Evolutionary conservation across 768 basidiomycete genomes (phyloP).

Genomic region (Suillus luteus): DNA sequence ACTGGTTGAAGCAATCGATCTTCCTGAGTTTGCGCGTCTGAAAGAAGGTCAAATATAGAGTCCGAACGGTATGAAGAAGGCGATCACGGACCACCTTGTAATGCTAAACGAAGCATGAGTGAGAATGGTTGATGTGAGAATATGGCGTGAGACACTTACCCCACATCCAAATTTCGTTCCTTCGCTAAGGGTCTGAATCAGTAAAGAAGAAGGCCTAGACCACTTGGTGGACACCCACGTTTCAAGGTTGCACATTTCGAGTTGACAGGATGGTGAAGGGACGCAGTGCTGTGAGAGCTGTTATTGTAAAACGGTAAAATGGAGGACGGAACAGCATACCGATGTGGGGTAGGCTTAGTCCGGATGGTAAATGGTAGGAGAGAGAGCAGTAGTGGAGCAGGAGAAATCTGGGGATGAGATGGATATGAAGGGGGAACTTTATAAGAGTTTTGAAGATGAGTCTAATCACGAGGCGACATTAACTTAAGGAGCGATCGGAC

Average conservation of each 20-base stretch:
- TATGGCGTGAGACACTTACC: slow-evolving; percentile 34
- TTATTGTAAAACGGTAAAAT: slow-evolving; percentile 11
- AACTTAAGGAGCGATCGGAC: slow-evolving; percentile 29
- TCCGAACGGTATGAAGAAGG: slow-evolving; percentile 38
- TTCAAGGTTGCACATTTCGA: slow-evolving; percentile 55
- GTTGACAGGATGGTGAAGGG: slow-evolving; percentile 15
- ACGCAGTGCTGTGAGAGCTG: slow-evolving; percentile 9
- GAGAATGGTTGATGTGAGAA: slow-evolving; percentile 4
- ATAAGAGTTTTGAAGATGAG: slow-evolving; percentile 28
- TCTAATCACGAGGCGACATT: slow-evolving; percentile 32
- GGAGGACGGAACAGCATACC: slow-evolving; percentile 21
- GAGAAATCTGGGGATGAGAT: slow-evolving; percentile 10
- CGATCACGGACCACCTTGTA: slow-evolving; percentile 64
- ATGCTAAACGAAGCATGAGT: slow-evolving; percentile 45
- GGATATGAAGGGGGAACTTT: slow-evolving; percentile 27
- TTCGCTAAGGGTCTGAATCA: slow-evolving; percentile 52
- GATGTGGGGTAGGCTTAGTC: slow-evolving; percentile 9
- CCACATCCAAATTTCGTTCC: slow-evolving; percentile 78
- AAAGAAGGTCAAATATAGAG: slow-evolving; percentile 16
- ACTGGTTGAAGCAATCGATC: slow-evolving; percentile 36
- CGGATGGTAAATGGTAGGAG: slow-evolving; percentile 15
- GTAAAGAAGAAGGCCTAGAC: slow-evolving; percentile 19
- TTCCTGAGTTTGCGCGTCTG: slow-evolving; percentile 38
- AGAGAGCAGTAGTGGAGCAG: slow-evolving; percentile 8
- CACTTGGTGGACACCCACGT: slow-evolving; percentile 42